These are phyloP conservation scores for Olyra latifolia DNA, from an alignment of 176 grass and related monocot species.

Conservation along the genomic window DNA sequence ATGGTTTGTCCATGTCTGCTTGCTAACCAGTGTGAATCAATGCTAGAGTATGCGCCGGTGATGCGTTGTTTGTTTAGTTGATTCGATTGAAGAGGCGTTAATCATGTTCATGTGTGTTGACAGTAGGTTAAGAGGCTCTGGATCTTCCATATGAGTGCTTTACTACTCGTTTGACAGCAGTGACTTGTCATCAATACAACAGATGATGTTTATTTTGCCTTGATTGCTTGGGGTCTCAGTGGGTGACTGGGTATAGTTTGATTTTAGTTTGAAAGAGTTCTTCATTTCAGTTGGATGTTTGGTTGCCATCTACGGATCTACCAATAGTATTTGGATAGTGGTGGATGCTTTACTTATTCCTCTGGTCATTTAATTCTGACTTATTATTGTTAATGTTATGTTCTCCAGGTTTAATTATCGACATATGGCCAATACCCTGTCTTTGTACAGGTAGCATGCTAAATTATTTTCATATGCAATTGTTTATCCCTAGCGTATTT, in stretches of 20 bases:
- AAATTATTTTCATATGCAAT: not conserved
- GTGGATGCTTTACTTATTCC: conserved; percentile 5
- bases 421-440: conserved; percentile 96
- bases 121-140: not conserved
- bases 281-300: not conserved
- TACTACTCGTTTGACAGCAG: not conserved
- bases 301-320: not conserved
- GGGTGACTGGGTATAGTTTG: not conserved
- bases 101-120: not conserved
- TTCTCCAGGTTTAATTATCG: conserved; percentile 93
- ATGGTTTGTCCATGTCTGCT: not conserved
- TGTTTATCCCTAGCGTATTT: not conserved
- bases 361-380: not conserved
- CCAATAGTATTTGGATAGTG: conserved; percentile 5
- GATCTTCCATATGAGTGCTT: not conserved
- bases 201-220: not conserved
- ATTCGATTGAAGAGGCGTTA: not conserved
- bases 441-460: conserved; percentile 74
- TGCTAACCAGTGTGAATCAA: not conserved
- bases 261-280: not conserved
- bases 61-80: not conserved
- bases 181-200: not conserved
- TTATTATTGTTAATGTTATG: conserved; percentile 12
- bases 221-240: not conserved
- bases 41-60: not conserved